phyloP scores from a whole-genome alignment of 148 eudicot genomes.

The Rhododendron vialii region DNA sequence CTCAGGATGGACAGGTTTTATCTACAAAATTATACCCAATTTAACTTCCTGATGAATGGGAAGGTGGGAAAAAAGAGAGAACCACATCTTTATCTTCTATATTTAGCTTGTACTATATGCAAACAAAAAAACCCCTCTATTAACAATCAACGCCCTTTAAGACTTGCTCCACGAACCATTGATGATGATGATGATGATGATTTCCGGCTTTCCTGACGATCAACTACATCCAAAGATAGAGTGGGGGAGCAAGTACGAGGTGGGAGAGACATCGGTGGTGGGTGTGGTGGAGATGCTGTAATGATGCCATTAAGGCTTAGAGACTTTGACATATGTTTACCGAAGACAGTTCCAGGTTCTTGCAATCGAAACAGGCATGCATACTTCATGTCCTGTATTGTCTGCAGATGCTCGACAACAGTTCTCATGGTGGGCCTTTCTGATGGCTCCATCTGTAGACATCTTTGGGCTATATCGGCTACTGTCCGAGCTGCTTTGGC shows the following conservation, averaged over 20 bases:
- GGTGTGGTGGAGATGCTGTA: conserved; percentile 43
- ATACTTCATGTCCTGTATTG: conserved; percentile 73
- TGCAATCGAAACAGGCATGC: conserved; percentile 73
- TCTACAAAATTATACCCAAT: conserved; percentile 8
- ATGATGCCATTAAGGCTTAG: conserved; percentile 35
- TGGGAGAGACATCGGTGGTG: conserved; percentile 38
- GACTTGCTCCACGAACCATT: conserved; percentile 50
- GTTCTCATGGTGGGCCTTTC: conserved; percentile 96
- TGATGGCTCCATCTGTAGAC: conserved; percentile 86
- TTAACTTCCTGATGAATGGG: background rate
- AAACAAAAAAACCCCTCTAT: conserved; percentile 25
- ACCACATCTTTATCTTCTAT: conserved; percentile 20
- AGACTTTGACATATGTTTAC: conserved; percentile 67
- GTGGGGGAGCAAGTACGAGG: conserved; percentile 54
- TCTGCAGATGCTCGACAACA: conserved; percentile 52
- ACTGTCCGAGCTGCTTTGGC: conserved; percentile 71
- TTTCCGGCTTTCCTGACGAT: conserved; percentile 48
- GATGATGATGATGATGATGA: conserved; percentile 47
- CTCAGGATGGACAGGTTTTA: background rate
- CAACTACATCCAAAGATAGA: conserved; percentile 43
- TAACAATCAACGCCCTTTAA: conserved; percentile 74
- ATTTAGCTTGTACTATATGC: conserved; percentile 7
- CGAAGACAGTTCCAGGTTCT: conserved; percentile 56
- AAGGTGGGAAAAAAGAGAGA: background rate
- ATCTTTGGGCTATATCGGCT: conserved; percentile 78